These are phyloP conservation scores for Citeromyces siamensis DNA, from an alignment of 1,139 yeast genomes.

Conservation along the genomic window DNA sequence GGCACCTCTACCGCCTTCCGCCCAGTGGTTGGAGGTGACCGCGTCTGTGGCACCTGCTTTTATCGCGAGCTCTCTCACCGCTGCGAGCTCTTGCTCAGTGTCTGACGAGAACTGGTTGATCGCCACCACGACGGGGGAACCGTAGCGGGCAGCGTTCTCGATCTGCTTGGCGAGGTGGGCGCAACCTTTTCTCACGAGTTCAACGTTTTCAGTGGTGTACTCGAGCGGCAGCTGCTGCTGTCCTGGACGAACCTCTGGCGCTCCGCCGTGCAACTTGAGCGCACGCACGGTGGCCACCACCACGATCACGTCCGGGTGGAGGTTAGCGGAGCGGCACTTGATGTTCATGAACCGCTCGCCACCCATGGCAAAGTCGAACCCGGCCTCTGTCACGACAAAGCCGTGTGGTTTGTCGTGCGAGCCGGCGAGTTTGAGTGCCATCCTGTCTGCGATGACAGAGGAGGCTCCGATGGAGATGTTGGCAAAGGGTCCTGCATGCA, in stretches of 20 bases:
- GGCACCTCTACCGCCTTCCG: slow-evolving; percentile 95
- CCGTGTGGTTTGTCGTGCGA: slow-evolving; percentile 45
- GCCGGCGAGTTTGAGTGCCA: slow-evolving; percentile 90
- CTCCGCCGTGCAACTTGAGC: slow-evolving; percentile 96
- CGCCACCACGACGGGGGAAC: slow-evolving; percentile 93
- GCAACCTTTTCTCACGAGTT: slow-evolving; percentile 73
- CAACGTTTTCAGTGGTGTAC: slow-evolving; percentile 79
- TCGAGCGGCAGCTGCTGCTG: slow-evolving; percentile 69
- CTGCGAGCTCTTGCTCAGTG: slow-evolving; percentile 70
- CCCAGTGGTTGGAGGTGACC: slow-evolving; percentile 95
- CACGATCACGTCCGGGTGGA: slow-evolving; percentile 84
- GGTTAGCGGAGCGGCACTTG: slow-evolving; percentile 89
- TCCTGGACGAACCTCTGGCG: slow-evolving; percentile 96
- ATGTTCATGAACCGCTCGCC: slow-evolving; percentile 96
- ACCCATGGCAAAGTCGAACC: slow-evolving; percentile 99
- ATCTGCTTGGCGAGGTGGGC: slow-evolving; percentile 89
- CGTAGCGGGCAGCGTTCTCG: slow-evolving; percentile 72
- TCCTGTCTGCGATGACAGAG: slow-evolving; percentile 88
- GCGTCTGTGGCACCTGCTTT: slow-evolving; percentile 96
- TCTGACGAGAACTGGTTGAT: slow-evolving; percentile 88
- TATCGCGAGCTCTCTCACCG: slow-evolving; percentile 72
- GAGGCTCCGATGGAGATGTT: slow-evolving; percentile 96
- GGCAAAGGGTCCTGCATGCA: slow-evolving; percentile 98
- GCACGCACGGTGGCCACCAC: slow-evolving; percentile 98
- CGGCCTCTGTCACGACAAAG: slow-evolving; percentile 94